phyloP scores from a whole-genome alignment of 2,329 filamentous ascomycete genomes.

The Epichloe amarillans region DNA sequence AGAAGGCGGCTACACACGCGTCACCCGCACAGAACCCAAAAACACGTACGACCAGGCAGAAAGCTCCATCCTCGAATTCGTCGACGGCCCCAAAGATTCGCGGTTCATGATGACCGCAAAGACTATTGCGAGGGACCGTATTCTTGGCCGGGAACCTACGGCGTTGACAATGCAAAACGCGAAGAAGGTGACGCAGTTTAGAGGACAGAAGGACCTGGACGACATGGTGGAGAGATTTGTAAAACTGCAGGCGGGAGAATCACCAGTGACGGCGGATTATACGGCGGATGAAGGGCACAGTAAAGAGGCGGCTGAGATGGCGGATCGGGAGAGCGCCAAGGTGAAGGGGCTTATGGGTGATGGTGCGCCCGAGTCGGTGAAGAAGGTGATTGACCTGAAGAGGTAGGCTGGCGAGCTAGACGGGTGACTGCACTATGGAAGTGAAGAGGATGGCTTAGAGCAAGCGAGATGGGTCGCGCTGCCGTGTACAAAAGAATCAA shows the following conservation, averaged over 20 bases:
- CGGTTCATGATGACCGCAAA: conserved; percentile 89
- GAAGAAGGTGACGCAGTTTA: conserved; percentile 70
- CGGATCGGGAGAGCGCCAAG: conserved; percentile 18
- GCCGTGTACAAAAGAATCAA: not conserved
- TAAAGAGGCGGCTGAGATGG: conserved; percentile 11
- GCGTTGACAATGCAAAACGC: conserved; percentile 68
- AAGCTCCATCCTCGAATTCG: conserved; percentile 84
- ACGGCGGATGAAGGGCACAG: conserved; percentile 5
- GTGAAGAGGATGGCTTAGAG: not conserved
- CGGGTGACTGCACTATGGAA: not conserved
- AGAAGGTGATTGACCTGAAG: conserved; percentile 5
- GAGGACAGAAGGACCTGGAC: conserved; percentile 57
- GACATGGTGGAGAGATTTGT: conserved; percentile 38
- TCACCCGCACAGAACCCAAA: conserved; percentile 80
- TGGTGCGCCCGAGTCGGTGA: conserved; percentile 15
- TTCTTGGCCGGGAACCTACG: conserved; percentile 44
- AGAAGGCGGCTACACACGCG: conserved; percentile 87
- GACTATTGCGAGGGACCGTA: conserved; percentile 54
- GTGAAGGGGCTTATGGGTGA: conserved; percentile 19
- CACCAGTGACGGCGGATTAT: conserved; percentile 6
- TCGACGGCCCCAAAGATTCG: conserved; percentile 88
- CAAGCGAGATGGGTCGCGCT: not conserved
- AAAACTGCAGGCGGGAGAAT: conserved; percentile 8
- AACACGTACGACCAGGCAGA: conserved; percentile 74
- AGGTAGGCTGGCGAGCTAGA: not conserved